phyloP scores from a whole-genome alignment of 148 eudicot species.

The Nyssa sinensis region DNA sequence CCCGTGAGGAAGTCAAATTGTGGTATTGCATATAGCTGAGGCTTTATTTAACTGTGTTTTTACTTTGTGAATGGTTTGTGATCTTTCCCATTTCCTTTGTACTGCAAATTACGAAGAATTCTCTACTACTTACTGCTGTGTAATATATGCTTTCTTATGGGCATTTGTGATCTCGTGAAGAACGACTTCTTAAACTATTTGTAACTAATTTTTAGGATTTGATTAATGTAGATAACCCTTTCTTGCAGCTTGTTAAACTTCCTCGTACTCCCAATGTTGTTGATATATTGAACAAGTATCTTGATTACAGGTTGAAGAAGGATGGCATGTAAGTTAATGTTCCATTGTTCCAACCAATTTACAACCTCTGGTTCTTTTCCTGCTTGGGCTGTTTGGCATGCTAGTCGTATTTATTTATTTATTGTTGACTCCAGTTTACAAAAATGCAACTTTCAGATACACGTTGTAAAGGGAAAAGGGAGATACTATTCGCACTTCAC shows the following conservation, averaged over 20 bases:
- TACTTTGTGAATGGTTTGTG: no score
- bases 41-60: no score
- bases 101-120: no score
- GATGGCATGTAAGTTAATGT: constrained; percentile 44
- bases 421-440: background rate
- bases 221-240: constrained; percentile 7
- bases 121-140: no score
- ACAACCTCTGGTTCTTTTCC: background rate
- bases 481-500: no score
- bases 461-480: no score
- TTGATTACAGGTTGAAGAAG: constrained; percentile 36
- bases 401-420: no score
- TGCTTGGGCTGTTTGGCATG: background rate
- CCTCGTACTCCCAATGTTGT: constrained; percentile 60
- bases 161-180: background rate
- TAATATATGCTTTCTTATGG: background rate
- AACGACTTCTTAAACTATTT: background rate
- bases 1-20: no score
- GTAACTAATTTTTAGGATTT: background rate
- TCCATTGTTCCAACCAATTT: background rate
- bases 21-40: no score
- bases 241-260: constrained; percentile 59
- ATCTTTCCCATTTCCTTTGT: no score
- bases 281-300: constrained; percentile 48
- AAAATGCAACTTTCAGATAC: background rate